A percentile compares a stretch with the other conserved stretches of the same genome.
Conservation (phyloP, 495 filamentous ascomycete genomes). For the Eremomyces bilateralis region DNA sequence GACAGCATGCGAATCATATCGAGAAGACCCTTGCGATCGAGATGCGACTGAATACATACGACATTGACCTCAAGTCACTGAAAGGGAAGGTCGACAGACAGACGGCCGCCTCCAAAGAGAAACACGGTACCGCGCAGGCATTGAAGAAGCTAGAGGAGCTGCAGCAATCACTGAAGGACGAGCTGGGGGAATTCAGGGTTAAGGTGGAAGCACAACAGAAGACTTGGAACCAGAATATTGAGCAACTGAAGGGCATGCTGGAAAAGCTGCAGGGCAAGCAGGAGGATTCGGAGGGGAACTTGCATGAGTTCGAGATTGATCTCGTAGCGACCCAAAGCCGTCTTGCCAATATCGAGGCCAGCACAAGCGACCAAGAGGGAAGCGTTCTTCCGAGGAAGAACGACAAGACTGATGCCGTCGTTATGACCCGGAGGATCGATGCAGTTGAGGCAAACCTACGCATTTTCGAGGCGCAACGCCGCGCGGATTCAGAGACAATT, state of each 20-base stretch:
- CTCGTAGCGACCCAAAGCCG: no score
- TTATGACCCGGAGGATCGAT: slow-evolving; percentile 4
- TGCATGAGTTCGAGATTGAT: no score
- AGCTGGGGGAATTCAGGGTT: slow-evolving; percentile 2
- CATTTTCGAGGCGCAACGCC: not conserved
- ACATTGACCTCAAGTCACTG: slow-evolving; percentile 9
- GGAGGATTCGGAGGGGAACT: no score
- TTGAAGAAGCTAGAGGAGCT: no score
- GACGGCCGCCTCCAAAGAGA: slow-evolving; percentile 1
- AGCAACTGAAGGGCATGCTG: no score
- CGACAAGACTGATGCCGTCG: slow-evolving; percentile 1
- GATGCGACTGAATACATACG: no score
- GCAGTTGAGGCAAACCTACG: slow-evolving; percentile 5
- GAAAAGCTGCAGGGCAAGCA: no score
- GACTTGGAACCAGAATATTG: no score
- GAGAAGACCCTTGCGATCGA: no score
- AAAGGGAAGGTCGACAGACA: slow-evolving; percentile 1
- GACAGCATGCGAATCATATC: slow-evolving; percentile 15
- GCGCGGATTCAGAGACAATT: not conserved
- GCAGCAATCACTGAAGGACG: slow-evolving; percentile 2
- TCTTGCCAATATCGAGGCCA: no score
- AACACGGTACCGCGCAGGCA: slow-evolving; percentile 1
- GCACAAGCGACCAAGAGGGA: no score
- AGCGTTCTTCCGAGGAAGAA: no score
- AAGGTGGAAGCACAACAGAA: not conserved